Percentiles rank a stretch among this genome's conserved stretches.
These are phyloP conservation scores for Debaryomycetaceae sp. DNA, from an alignment of 1,139 yeast genomes.

Conservation along the genomic window DNA sequence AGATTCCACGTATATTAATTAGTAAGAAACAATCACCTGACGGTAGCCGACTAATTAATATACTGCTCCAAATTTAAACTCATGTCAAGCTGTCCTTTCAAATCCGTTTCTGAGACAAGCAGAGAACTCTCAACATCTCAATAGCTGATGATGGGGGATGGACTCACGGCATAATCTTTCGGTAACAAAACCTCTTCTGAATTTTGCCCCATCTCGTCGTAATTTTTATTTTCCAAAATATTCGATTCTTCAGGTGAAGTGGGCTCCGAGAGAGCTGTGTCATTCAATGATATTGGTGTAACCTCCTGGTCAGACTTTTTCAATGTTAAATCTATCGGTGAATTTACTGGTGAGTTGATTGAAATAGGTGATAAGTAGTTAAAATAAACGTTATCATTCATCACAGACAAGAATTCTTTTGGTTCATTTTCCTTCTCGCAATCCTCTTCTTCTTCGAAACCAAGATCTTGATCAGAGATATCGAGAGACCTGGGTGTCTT, in stretches of 20 bases:
- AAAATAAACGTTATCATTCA: slow-evolving; percentile 18
- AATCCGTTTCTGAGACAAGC: slow-evolving; percentile 21
- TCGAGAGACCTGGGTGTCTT: neutral
- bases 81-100: neutral
- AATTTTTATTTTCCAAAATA: slow-evolving; percentile 14
- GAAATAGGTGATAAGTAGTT: slow-evolving; percentile 46
- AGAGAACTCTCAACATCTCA: slow-evolving; percentile 27
- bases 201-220: slow-evolving; percentile 48
- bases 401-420: slow-evolving; percentile 10
- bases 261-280: slow-evolving; percentile 1
- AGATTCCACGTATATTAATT: slow-evolving; percentile 28
- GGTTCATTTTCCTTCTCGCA: slow-evolving; percentile 5
- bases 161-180: slow-evolving; percentile 8
- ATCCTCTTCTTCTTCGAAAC: slow-evolving; percentile 8
- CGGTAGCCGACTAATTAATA: slow-evolving; percentile 18
- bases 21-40: slow-evolving; percentile 13
- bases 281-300: slow-evolving; percentile 7
- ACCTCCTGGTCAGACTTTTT: slow-evolving; percentile 16
- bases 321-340: slow-evolving; percentile 42
- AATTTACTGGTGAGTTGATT: slow-evolving; percentile 38
- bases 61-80: slow-evolving; percentile 11
- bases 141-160: slow-evolving; percentile 4
- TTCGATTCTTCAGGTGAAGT: slow-evolving; percentile 8
- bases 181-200: slow-evolving; percentile 48
- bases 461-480: neutral